phyloP scores from a whole-genome alignment of 1,139 yeast genomes.

The Candida pseudoviswanathii region DNA sequence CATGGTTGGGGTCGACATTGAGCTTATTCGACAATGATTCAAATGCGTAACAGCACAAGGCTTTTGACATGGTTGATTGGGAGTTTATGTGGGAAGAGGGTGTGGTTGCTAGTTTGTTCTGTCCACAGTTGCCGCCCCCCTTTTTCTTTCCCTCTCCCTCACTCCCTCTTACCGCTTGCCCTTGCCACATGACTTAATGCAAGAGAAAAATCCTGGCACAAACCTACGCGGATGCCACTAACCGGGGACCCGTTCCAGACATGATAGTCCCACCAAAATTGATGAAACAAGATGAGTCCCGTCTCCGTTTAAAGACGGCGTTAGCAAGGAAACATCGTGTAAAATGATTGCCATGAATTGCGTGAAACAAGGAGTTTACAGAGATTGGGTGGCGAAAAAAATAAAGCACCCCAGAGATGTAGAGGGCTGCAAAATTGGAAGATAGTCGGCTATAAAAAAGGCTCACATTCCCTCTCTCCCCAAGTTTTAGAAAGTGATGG shows the following conservation, averaged over 20 bases:
- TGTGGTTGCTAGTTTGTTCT: too few species aligned
- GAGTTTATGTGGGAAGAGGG: background rate
- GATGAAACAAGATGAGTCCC: background rate
- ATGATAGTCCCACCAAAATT: too few species aligned
- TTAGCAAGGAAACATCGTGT: background rate
- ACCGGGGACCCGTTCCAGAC: too few species aligned
- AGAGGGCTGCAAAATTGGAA: background rate
- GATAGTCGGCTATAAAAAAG: background rate
- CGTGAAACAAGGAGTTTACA: too few species aligned
- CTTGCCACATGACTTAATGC: too few species aligned
- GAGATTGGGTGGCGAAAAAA: conserved; percentile 1
- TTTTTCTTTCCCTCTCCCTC: too few species aligned
- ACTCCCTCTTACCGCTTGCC: too few species aligned
- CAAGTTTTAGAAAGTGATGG: too few species aligned
- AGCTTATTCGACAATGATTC: conserved; percentile 32
- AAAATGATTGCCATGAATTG: too few species aligned
- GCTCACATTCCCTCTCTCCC: background rate
- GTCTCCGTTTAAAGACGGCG: background rate
- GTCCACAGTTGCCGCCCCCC: too few species aligned
- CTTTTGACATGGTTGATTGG: conserved; percentile 26
- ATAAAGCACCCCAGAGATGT: background rate
- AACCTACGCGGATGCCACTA: too few species aligned
- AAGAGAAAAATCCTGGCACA: too few species aligned
- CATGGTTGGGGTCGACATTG: conserved; percentile 14
- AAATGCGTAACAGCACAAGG: conserved; percentile 44